phyloP scores from a whole-genome alignment of 768 basidiomycete species.

The Pholiota conissans region DNA sequence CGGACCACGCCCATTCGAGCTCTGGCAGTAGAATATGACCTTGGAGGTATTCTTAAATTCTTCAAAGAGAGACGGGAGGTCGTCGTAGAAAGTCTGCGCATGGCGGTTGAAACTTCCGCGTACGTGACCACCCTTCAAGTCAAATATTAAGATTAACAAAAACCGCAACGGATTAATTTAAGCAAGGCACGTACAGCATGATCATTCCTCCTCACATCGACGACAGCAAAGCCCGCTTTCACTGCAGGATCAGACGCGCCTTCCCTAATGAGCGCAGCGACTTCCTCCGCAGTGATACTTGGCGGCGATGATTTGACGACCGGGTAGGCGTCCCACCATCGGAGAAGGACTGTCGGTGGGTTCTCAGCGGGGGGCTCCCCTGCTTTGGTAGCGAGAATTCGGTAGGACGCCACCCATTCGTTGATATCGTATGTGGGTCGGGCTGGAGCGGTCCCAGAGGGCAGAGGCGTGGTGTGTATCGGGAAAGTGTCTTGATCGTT shows the following conservation, averaged over 20 bases:
- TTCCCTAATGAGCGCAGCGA: slow-evolving; percentile 34
- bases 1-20: slow-evolving; percentile 51
- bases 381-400: slow-evolving; percentile 44
- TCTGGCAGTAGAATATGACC: slow-evolving; percentile 57
- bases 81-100: slow-evolving; percentile 52
- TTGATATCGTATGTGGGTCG: slow-evolving; percentile 39
- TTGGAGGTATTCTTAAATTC: slow-evolving; percentile 35
- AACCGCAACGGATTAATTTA: neutral
- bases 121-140: slow-evolving; percentile 50
- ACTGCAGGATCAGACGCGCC: neutral
- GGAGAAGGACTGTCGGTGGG: slow-evolving; percentile 31
- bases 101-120: slow-evolving; percentile 47
- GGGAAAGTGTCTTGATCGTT: slow-evolving; percentile 7
- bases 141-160: neutral
- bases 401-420: slow-evolving; percentile 49
- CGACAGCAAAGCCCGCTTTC: slow-evolving; percentile 35
- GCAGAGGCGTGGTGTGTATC: slow-evolving; percentile 15
- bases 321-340: slow-evolving; percentile 61
- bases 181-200: slow-evolving; percentile 38
- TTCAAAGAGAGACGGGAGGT: slow-evolving; percentile 40
- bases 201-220: slow-evolving; percentile 53
- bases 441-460: slow-evolving; percentile 2
- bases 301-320: slow-evolving; percentile 30
- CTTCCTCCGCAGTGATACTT: slow-evolving; percentile 33
- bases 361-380: slow-evolving; percentile 2